phyloP scores from a whole-genome alignment of 139 green algal genomes.

The Volvox reticuliferus region DNA sequence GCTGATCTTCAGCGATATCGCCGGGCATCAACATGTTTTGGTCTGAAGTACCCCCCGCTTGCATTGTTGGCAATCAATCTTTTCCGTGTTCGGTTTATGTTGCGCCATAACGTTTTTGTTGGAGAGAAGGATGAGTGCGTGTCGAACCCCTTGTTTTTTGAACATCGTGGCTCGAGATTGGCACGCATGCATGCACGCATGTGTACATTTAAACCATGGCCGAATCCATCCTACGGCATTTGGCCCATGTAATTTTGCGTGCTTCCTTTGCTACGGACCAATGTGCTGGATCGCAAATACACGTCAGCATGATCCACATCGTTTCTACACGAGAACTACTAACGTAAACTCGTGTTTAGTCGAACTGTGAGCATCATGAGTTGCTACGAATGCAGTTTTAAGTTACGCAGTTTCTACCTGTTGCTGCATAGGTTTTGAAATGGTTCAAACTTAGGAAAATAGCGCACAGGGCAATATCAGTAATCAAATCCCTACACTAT shows the following conservation, averaged over 20 bases:
- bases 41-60: background rate
- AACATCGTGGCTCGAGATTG: background rate
- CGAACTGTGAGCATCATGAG: no score
- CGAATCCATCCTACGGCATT: background rate
- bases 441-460: no score
- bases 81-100: background rate
- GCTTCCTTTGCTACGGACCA: background rate
- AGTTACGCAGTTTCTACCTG: no score
- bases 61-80: background rate
- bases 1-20: conserved; percentile 2
- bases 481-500: no score
- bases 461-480: no score
- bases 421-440: no score
- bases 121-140: background rate
- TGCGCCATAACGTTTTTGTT: background rate
- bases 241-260: conserved; percentile 3
- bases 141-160: conserved; percentile 5
- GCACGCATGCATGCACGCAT: conserved; percentile 11
- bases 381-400: no score
- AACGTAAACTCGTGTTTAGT: no score
- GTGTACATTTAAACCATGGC: conserved; percentile 17
- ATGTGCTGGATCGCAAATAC: no score
- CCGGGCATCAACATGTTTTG: background rate
- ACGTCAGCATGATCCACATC: no score
- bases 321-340: no score